Evolutionary conservation across 2,329 filamentous ascomycete genomes (phyloP).

Genomic region (Fusarium sarcochroum): DNA sequence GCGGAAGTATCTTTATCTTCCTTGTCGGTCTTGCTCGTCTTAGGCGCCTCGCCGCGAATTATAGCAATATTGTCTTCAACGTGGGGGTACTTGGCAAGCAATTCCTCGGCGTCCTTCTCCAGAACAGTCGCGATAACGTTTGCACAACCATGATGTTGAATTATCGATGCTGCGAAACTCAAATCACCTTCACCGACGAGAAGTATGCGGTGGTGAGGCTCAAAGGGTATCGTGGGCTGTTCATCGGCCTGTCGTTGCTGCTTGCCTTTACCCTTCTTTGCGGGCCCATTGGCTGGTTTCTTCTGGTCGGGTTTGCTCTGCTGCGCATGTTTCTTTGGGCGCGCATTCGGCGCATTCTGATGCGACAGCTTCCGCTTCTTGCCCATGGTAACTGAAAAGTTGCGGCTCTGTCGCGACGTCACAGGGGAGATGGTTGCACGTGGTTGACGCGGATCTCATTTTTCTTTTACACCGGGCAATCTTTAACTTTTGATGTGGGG

Average conservation of each 20-base stretch:
- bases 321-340: constrained; percentile 40
- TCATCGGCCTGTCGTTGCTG: constrained; percentile 48
- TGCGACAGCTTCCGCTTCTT: constrained; percentile 61
- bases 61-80: constrained; percentile 70
- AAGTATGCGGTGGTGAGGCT: constrained; percentile 76
- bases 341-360: constrained; percentile 36
- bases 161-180: constrained; percentile 79
- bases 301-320: constrained; percentile 37
- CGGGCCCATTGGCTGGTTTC: constrained; percentile 39
- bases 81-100: constrained; percentile 82
- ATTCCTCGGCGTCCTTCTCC: constrained; percentile 69
- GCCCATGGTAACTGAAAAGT: constrained; percentile 49
- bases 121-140: constrained; percentile 78
- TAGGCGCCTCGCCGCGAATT: constrained; percentile 54
- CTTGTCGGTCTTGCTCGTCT: constrained; percentile 31
- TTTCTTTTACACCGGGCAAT: constrained; percentile 12
- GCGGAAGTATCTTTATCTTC: constrained; percentile 1
- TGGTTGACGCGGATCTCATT: constrained; percentile 17
- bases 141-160: constrained; percentile 74
- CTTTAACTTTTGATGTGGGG: constrained; percentile 13
- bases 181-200: constrained; percentile 86
- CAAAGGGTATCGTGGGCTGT: constrained; percentile 75
- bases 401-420: constrained; percentile 26
- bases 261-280: constrained; percentile 45
- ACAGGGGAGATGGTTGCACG: constrained; percentile 22